Base-by-base conservation (phyloP, 768 basidiomycete genomes). In the Leccinum uliginosum region DNA sequence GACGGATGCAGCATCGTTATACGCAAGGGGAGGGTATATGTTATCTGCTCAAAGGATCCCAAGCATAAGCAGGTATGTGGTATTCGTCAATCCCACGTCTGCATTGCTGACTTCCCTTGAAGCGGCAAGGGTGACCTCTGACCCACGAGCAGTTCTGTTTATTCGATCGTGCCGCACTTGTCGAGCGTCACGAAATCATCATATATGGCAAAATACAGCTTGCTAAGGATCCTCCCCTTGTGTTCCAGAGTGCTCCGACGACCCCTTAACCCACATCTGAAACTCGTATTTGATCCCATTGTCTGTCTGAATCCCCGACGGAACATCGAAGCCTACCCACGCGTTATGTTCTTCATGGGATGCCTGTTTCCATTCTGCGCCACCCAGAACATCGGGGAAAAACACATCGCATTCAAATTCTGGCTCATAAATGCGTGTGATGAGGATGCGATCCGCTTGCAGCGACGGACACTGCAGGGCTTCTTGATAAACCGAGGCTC, bases 11-110 rank as follows among this genome's bases (percentile, higher is more conserved):
- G 78, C 62, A 76, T 96, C 49, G 96, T 98, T 34, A 82, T 80
- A 73, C 78, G 95, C 65, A 93, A 97, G 71, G 94, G 94, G 46
- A 84, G 88, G 65, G 83, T 98, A 34, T 97, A 95, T 74, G 85
- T 98, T 45, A 83, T 97, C 24, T 98, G 96, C 73, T 85, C 85
- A 17, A 92, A 91, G 70, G 93, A 98, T 65, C 91, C 95, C 3
- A 98, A 96, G 71, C 96, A 98, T 71, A 98, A 98, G 73, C 95
- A 98, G 86, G 95, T 91, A 57, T 51, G 81, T 66, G 29, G 27
- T 51, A 26, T 30, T 35, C 24, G 11, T 51, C 44, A 24, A n/a
- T 32, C 26, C 53, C 19, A 38, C 19, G 27, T 45, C 21, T 32
- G n/a, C 29, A 58, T 50, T 59, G 54, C 59, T 65, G 53, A 69